A percentile compares a stretch with the other conserved stretches of the same genome.
Conservation (phyloP, 805 yeast genomes). For the Wickerhamomyces bovis region DNA sequence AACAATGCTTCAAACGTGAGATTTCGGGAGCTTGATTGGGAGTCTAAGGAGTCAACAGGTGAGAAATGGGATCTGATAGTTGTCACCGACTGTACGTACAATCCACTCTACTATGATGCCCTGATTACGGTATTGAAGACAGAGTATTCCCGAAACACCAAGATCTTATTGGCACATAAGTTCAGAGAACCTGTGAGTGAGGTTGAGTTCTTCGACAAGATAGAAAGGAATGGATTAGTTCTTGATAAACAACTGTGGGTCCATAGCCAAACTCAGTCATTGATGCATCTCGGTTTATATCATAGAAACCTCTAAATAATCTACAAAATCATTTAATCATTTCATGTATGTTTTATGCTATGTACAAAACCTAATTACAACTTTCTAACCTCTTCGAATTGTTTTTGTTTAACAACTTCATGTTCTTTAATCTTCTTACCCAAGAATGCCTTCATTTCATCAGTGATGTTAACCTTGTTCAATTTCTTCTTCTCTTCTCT, state of each 20-base stretch:
- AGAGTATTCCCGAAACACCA: conserved; percentile 11
- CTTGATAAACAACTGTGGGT: conserved; percentile 16
- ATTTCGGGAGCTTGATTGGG: conserved; percentile 35
- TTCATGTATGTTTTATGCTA: neutral
- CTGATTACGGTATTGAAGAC: conserved; percentile 26
- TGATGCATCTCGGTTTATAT: conserved; percentile 21
- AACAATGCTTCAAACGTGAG: conserved; percentile 9
- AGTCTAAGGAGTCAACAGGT: conserved; percentile 11
- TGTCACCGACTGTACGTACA: conserved; percentile 38
- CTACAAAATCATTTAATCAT: neutral
- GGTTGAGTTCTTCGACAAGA: conserved; percentile 18
- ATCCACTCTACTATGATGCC: conserved; percentile 32
- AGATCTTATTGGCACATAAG: conserved; percentile 19
- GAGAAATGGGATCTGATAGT: conserved; percentile 32
- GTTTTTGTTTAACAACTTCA: conserved; percentile 15
- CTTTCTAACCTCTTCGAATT: conserved; percentile 14
- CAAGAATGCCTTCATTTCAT: conserved; percentile 50
- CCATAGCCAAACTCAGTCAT: conserved; percentile 8
- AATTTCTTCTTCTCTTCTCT: conserved; percentile 37
- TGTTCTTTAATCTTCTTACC: conserved; percentile 37
- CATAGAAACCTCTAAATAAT: neutral
- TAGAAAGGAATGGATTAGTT: conserved; percentile 2
- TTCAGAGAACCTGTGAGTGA: conserved; percentile 24
- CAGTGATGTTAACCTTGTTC: conserved; percentile 35
- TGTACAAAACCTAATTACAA: conserved; percentile 6